Conservation (phyloP, 2,329 filamentous ascomycete species). For the Cladosporium oxysporum region DNA sequence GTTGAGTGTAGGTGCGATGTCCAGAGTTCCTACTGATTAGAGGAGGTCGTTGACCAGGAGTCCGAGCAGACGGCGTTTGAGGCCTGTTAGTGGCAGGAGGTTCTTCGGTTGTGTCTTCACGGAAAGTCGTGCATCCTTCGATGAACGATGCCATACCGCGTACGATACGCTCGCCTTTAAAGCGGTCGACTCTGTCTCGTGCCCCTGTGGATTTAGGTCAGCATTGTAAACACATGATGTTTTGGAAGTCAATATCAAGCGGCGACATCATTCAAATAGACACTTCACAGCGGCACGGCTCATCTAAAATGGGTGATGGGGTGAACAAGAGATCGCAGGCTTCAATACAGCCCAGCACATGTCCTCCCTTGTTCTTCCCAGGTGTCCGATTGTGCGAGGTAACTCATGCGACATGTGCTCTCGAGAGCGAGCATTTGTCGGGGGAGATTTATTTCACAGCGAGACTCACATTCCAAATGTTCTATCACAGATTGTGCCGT, state of each 20-base stretch:
- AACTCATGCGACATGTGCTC: neutral
- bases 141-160: slow-evolving; percentile 29
- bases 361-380: neutral
- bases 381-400: neutral
- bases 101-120: neutral
- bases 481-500: slow-evolving; percentile 38
- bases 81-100: neutral
- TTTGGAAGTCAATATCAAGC: neutral
- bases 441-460: neutral
- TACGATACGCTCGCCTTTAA: slow-evolving; percentile 29
- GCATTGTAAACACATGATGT: neutral
- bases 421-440: neutral
- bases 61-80: neutral
- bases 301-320: neutral
- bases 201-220: slow-evolving; percentile 25
- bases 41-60: slow-evolving; percentile 19
- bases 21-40: slow-evolving; percentile 24
- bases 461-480: slow-evolving; percentile 29
- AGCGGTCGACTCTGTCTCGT: slow-evolving; percentile 38
- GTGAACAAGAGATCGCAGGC: neutral
- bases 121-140: slow-evolving; percentile 23
- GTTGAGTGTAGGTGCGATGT: neutral
- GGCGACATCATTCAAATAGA: neutral
- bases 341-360: neutral
- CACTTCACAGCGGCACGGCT: neutral